A percentile compares a stretch with the other conserved stretches of the same genome.
Evolutionary conservation across 2,329 filamentous ascomycete species (phyloP).

Genomic region (Cercospora zeina): DNA sequence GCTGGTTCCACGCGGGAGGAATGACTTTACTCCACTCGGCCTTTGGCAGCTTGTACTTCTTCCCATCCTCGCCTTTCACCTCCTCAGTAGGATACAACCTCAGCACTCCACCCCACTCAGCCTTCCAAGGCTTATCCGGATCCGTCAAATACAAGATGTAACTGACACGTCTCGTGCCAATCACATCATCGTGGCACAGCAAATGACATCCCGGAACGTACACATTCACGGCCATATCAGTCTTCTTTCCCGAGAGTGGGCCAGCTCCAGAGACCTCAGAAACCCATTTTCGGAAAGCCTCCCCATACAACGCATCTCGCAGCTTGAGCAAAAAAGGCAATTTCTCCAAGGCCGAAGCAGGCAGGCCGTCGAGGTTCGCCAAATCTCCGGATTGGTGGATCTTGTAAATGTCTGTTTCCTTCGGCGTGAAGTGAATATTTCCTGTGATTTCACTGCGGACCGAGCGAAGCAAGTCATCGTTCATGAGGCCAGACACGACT

Average conservation of each 20-base stretch:
- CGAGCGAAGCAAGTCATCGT: conserved; percentile 76
- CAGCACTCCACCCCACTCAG: conserved; percentile 89
- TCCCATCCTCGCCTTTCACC: conserved; percentile 62
- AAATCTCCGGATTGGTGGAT: conserved; percentile 98
- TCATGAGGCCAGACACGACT: conserved; percentile 79
- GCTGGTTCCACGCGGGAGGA: conserved; percentile 93
- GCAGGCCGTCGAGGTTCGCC: conserved; percentile 91
- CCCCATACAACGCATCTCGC: conserved; percentile 92
- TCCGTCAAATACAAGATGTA: conserved; percentile 97
- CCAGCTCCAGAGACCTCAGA: conserved; percentile 83
- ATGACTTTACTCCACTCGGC: conserved; percentile 80
- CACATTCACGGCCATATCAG: conserved; percentile 98
- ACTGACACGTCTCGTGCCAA: conserved; percentile 91
- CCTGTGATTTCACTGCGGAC: conserved; percentile 87
- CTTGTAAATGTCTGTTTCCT: conserved; percentile 99
- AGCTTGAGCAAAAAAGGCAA: conserved; percentile 86
- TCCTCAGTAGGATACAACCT: conserved; percentile 76
- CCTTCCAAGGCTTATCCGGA: conserved; percentile 85
- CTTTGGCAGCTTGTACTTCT: conserved; percentile 74
- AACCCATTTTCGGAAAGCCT: conserved; percentile 84
- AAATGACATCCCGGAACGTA: conserved; percentile 96
- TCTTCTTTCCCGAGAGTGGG: conserved; percentile 86
- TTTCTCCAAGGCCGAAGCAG: conserved; percentile 79
- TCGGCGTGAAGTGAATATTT: conserved; percentile 93
- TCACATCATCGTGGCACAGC: conserved; percentile 97